Evolutionary conservation across 345 rosid genomes (phyloP).

Genomic region (Ricinus communis): DNA sequence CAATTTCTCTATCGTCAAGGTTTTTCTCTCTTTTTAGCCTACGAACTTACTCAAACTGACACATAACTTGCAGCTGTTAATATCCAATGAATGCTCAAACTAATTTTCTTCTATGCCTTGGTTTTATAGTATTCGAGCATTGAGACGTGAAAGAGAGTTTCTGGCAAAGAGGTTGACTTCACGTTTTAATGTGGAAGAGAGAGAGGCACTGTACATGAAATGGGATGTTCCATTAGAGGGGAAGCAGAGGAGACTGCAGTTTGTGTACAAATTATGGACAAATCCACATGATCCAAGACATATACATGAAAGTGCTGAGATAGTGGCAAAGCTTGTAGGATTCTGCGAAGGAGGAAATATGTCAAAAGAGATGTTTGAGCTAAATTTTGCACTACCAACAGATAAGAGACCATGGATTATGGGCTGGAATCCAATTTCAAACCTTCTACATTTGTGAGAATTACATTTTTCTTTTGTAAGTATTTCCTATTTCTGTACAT

Average conservation of each 20-base stretch:
- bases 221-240: slow-evolving; percentile 97
- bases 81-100: neutral
- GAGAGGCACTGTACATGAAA: slow-evolving; percentile 74
- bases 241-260: slow-evolving; percentile 90
- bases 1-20: slow-evolving; percentile 81
- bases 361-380: slow-evolving; percentile 99
- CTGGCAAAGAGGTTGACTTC: slow-evolving; percentile 80
- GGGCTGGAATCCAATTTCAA: slow-evolving; percentile 92
- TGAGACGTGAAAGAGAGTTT: slow-evolving; percentile 91
- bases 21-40: slow-evolving; percentile 6
- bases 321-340: slow-evolving; percentile 93
- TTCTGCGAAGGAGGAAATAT: slow-evolving; percentile 81
- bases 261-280: slow-evolving; percentile 92
- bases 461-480: slow-evolving; percentile 18
- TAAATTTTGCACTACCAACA: slow-evolving; percentile 79
- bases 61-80: neutral
- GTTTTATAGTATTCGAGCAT: slow-evolving; percentile 62
- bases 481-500: slow-evolving; percentile 32
- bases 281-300: slow-evolving; percentile 86
- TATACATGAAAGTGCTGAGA: slow-evolving; percentile 90
- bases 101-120: neutral
- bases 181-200: slow-evolving; percentile 70
- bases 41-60: too few relatives aligned
- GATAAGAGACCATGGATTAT: slow-evolving; percentile 88
- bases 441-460: slow-evolving; percentile 69